phyloP scores from a whole-genome alignment of 768 basidiomycete genomes.

The Pisolithus sp. region DNA sequence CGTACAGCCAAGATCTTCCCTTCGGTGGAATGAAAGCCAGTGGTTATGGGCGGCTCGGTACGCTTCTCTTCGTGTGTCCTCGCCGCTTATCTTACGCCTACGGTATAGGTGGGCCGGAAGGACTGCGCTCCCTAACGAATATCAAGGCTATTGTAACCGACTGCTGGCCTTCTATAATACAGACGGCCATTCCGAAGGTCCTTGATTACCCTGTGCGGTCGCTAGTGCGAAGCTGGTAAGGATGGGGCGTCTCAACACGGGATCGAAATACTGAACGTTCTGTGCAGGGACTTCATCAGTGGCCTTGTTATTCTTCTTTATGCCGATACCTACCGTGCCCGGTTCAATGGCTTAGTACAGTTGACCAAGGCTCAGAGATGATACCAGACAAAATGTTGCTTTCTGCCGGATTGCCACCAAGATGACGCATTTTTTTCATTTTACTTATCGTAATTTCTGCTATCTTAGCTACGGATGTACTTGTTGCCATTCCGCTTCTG shows the following conservation, averaged over 20 bases:
- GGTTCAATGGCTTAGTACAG: conserved; percentile 34
- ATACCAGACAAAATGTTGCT: not conserved
- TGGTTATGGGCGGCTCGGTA: conserved; percentile 92
- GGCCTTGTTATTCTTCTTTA: conserved; percentile 45
- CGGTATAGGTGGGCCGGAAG: conserved; percentile 79
- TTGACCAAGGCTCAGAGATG: conserved; percentile 34
- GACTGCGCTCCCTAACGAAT: conserved; percentile 81
- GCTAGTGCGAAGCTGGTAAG: conserved; percentile 67
- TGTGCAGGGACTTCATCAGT: conserved; percentile 44
- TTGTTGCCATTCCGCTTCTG: too few species aligned
- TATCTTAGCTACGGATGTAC: too few species aligned
- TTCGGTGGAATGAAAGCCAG: conserved; percentile 91
- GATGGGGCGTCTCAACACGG: conserved; percentile 4
- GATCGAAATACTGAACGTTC: conserved; percentile 1
- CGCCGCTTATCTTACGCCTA: conserved; percentile 6
- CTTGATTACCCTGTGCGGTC: conserved; percentile 85
- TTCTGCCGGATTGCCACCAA: not conserved
- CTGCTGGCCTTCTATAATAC: conserved; percentile 74
- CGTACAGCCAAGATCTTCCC: conserved; percentile 76
- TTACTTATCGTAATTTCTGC: conserved; percentile 9
- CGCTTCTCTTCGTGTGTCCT: conserved; percentile 13
- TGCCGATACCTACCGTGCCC: conserved; percentile 40
- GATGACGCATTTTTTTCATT: not conserved
- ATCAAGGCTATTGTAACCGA: conserved; percentile 85
- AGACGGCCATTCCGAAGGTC: conserved; percentile 80